Percentiles rank a stretch among this genome's conserved stretches.
phyloP scores from a whole-genome alignment of 2,329 filamentous ascomycete genomes.

The Microsporum ferrugineum region DNA sequence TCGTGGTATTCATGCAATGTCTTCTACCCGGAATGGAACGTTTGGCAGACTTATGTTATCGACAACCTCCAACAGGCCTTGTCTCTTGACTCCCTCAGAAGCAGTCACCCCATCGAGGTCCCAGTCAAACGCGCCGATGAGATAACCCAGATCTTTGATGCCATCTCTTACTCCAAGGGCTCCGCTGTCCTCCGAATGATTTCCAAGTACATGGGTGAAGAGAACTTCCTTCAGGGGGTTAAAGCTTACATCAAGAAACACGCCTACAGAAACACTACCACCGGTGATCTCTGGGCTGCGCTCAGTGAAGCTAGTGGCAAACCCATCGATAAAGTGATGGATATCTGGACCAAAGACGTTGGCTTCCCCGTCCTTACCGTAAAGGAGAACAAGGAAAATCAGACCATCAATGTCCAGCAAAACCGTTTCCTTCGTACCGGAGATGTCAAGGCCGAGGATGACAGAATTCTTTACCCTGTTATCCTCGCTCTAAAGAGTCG shows the following conservation, averaged over 20 bases:
- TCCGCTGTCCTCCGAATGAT: conserved; percentile 96
- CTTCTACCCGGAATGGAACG: conserved; percentile 97
- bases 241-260: conserved; percentile 88
- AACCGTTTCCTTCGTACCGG: conserved; percentile 89
- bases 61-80: conserved; percentile 84
- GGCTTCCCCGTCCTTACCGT: conserved; percentile 87
- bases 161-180: conserved; percentile 94
- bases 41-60: conserved; percentile 90
- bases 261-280: conserved; percentile 90
- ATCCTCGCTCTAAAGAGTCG: conserved; percentile 69
- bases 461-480: conserved; percentile 75
- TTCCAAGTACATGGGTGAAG: conserved; percentile 86
- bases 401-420: conserved; percentile 76
- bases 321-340: conserved; percentile 79
- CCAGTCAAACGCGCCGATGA: conserved; percentile 91
- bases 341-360: conserved; percentile 93
- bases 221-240: conserved; percentile 84
- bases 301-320: conserved; percentile 83
- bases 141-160: conserved; percentile 96
- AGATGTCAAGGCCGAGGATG: conserved; percentile 87
- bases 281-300: conserved; percentile 79
- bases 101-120: conserved; percentile 92
- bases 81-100: conserved; percentile 77
- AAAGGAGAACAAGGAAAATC: conserved; percentile 58
- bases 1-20: conserved; percentile 87